Conservation (phyloP, 1,284 basidiomycete genomes). For the Pyrrhoderma lamaoense region DNA sequence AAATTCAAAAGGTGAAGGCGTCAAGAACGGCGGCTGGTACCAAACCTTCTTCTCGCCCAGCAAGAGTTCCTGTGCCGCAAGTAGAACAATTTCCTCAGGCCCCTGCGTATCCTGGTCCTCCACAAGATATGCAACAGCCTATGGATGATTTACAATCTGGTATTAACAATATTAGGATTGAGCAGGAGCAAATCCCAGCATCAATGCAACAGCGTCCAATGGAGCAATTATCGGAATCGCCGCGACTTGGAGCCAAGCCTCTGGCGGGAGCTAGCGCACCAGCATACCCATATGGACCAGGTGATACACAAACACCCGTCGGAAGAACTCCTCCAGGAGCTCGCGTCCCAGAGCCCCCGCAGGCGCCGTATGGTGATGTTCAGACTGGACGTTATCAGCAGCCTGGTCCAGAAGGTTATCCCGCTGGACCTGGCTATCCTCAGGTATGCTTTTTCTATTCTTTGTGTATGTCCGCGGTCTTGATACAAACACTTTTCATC, state of each 20-base stretch:
- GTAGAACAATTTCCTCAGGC: constrained; percentile 26
- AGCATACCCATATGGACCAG: constrained; percentile 14
- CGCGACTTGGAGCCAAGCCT: constrained; percentile 20
- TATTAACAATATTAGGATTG: constrained; percentile 12
- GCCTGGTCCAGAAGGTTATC: constrained; percentile 26
- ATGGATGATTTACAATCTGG: constrained; percentile 13
- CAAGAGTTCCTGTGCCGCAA: constrained; percentile 17
- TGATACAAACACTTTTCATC: neutral
- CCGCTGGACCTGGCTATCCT: constrained; percentile 4
- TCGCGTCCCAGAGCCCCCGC: constrained; percentile 18
- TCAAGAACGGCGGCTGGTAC: constrained; percentile 46
- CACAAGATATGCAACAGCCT: constrained; percentile 12
- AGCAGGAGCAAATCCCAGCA: constrained; percentile 7
- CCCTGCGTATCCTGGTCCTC: constrained; percentile 25
- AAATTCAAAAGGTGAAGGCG: constrained; percentile 79
- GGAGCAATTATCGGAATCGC: constrained; percentile 20
- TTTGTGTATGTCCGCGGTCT: neutral
- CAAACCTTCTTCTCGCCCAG: constrained; percentile 28
- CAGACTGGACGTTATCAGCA: constrained; percentile 10
- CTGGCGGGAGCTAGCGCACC: constrained; percentile 16
- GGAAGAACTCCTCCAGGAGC: constrained; percentile 13
- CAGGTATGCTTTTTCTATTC: constrained; percentile 1
- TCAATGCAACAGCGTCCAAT: constrained; percentile 6
- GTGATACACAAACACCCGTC: constrained; percentile 4
- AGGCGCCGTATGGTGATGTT: constrained; percentile 7